phyloP scores from a whole-genome alignment of 1,284 basidiomycete species.

The Ceratobasidium sp. region DNA sequence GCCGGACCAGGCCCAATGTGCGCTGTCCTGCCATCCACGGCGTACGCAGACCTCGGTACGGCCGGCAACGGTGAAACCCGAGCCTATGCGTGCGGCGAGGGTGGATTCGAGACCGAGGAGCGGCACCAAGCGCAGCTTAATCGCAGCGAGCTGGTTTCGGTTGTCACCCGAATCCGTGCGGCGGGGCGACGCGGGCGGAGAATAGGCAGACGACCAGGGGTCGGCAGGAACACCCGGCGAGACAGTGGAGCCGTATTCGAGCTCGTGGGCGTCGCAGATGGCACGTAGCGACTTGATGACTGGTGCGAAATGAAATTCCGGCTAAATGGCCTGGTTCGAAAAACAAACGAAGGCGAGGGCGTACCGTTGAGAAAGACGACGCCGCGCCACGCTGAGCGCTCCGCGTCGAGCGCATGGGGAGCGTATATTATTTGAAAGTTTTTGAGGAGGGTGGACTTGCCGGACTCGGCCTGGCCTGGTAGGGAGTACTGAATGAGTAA shows the following conservation, averaged over 20 bases:
- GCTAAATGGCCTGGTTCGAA: not conserved
- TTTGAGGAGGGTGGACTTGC: slow-evolving; percentile 81
- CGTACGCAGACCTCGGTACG: slow-evolving; percentile 64
- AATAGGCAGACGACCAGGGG: not conserved
- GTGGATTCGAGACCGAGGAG: slow-evolving; percentile 73
- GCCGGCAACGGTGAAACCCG: slow-evolving; percentile 72
- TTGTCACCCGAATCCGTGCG: not conserved
- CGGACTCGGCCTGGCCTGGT: slow-evolving; percentile 77
- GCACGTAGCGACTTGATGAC: slow-evolving; percentile 79
- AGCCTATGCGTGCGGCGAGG: slow-evolving; percentile 73
- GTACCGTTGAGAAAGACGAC: slow-evolving; percentile 59
- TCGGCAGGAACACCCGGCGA: not conserved
- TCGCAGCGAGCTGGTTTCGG: slow-evolving; percentile 56
- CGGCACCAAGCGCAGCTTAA: slow-evolving; percentile 68
- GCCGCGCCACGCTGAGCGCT: slow-evolving; percentile 77
- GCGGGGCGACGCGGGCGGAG: slow-evolving; percentile 6
- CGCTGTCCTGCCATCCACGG: slow-evolving; percentile 52
- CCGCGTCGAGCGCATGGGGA: slow-evolving; percentile 70
- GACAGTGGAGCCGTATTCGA: slow-evolving; percentile 53
- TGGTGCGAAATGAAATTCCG: slow-evolving; percentile 62
- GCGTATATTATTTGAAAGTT: slow-evolving; percentile 84
- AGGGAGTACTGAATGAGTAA: not conserved
- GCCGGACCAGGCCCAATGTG: not conserved
- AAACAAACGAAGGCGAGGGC: not conserved
- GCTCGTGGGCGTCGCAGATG: slow-evolving; percentile 77